Evolutionary conservation across 495 filamentous ascomycete species (phyloP).

Genomic region (Tirmania nivea): DNA sequence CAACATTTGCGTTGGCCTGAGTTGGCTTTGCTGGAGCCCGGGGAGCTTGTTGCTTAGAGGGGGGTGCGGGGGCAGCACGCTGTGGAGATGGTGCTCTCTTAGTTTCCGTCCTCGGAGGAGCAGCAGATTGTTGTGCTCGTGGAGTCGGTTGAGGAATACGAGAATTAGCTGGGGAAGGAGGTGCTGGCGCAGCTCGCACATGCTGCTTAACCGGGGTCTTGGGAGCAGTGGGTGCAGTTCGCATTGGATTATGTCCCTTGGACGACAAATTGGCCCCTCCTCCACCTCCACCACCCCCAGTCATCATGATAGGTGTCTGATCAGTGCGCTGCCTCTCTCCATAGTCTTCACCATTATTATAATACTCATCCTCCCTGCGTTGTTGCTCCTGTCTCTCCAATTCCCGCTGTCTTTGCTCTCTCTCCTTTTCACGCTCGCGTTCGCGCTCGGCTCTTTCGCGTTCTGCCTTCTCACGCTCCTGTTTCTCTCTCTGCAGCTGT

Average conservation of each 20-base stretch:
- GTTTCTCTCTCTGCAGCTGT: constrained; percentile 18
- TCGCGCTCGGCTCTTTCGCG: constrained; percentile 26
- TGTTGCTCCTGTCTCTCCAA: constrained; percentile 15
- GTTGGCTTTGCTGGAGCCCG: constrained; percentile 36
- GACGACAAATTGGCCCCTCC: constrained; percentile 28
- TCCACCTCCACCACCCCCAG: constrained; percentile 32
- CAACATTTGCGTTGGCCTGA: constrained; percentile 26
- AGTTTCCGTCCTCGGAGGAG: not conserved
- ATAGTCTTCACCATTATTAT: not conserved
- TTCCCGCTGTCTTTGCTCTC: constrained; percentile 27
- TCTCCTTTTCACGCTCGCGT: constrained; percentile 40
- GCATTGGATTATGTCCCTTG: constrained; percentile 53
- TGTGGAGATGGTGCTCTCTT: not conserved
- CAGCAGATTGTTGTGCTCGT: not conserved
- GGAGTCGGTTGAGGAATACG: not conserved
- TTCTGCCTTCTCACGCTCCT: constrained; percentile 19
- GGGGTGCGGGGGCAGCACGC: constrained; percentile 20
- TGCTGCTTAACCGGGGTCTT: constrained; percentile 20
- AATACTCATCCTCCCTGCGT: not conserved
- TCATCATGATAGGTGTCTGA: constrained; percentile 27
- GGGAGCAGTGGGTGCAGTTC: constrained; percentile 42
- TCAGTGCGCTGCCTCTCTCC: constrained; percentile 7
- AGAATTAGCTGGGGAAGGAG: constrained; percentile 19
- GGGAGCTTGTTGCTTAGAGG: constrained; percentile 16
- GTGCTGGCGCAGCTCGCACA: constrained; percentile 28